phyloP scores from a whole-genome alignment of 176 grass and related monocot species.

The barley (Hordeum vulgare) region DNA sequence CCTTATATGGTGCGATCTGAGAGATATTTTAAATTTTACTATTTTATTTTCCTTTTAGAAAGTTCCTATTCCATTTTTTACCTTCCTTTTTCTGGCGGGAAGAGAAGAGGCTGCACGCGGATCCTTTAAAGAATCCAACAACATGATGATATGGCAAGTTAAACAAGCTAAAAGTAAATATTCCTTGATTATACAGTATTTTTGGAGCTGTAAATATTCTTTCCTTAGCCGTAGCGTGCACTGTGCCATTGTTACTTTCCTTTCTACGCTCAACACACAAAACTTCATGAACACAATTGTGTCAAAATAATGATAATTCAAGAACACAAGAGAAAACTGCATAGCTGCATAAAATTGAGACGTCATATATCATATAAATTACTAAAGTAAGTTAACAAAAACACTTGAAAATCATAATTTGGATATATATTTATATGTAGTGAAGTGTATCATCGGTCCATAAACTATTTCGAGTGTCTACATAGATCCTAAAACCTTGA shows the following conservation, averaged over 20 bases:
- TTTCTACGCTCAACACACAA: neutral
- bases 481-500: no score
- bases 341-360: no score
- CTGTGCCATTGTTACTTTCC: neutral
- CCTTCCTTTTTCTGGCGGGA: neutral
- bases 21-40: neutral
- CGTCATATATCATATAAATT: no score
- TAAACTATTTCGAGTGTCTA: no score
- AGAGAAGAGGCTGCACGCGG: neutral
- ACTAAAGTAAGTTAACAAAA: no score
- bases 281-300: no score
- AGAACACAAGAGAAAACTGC: no score
- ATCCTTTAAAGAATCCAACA: neutral
- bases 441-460: no score
- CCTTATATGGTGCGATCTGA: slow-evolving; percentile 14
- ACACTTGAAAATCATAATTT: no score
- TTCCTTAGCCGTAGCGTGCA: neutral
- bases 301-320: no score
- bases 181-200: neutral
- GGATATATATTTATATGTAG: no score
- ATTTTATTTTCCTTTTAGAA: neutral
- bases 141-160: neutral
- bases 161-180: neutral
- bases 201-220: neutral
- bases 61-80: neutral